Conservation (phyloP, 352 stramenopile species). For the Phytophthora citricola region DNA sequence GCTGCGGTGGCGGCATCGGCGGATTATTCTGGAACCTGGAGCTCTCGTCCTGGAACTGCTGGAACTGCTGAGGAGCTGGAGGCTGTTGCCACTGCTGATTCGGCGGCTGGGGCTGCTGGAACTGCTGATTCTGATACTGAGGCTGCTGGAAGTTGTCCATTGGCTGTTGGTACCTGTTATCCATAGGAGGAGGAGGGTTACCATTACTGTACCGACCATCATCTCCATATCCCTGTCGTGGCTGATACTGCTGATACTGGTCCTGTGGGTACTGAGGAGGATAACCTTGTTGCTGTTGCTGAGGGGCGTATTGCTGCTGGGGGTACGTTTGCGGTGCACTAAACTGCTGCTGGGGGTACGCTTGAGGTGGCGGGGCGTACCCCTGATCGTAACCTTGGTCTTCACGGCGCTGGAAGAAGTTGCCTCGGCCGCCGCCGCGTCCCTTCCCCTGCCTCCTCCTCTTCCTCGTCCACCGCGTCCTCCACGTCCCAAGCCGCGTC, state of each 20-base stretch:
- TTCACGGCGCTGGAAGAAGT: conserved; percentile 28
- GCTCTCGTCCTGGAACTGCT: conserved; percentile 29
- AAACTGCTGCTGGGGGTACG: conserved; percentile 21
- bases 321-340: conserved; percentile 18
- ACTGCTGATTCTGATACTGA: conserved; percentile 24
- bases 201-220: conserved; percentile 16
- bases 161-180: conserved; percentile 26
- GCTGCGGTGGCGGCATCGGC: conserved; percentile 16
- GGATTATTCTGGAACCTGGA: conserved; percentile 24
- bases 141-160: conserved; percentile 14
- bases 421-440: conserved; percentile 33
- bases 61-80: conserved; percentile 10
- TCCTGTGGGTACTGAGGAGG: conserved; percentile 17
- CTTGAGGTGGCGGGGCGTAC: conserved; percentile 6
- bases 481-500: conserved; percentile 38
- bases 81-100: conserved; percentile 14
- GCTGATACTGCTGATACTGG: conserved; percentile 22
- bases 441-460: conserved; percentile 43
- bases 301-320: not conserved
- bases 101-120: conserved; percentile 4
- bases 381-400: conserved; percentile 28
- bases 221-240: conserved; percentile 25
- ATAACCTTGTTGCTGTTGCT: conserved; percentile 14
- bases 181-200: conserved; percentile 15
- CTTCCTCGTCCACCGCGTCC: conserved; percentile 13